Evolutionary conservation across 176 grass and related monocot genomes (phyloP).

Genomic region (Carex kokanica): DNA sequence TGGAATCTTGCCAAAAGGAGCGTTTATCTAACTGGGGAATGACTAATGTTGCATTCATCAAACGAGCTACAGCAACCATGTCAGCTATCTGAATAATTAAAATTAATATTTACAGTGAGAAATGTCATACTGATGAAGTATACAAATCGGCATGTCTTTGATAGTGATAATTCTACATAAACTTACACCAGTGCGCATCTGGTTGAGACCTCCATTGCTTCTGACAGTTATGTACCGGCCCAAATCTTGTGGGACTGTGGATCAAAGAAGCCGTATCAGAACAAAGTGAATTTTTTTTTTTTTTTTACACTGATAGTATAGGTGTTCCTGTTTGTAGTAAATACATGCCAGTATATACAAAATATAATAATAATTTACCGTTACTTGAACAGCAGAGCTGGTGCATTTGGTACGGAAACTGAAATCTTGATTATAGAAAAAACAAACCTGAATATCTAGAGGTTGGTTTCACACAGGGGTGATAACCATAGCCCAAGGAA

Average conservation of each 20-base stretch:
- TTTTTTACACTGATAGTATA: not conserved
- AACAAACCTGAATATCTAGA: conserved; percentile 62
- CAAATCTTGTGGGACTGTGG: conserved; percentile 44
- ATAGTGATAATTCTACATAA: conserved; percentile 5
- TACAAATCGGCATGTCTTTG: conserved; percentile 16
- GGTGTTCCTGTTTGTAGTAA: conserved; percentile 1
- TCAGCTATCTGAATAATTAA: conserved; percentile 65
- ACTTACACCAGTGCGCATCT: conserved; percentile 99
- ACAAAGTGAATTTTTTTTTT: not conserved
- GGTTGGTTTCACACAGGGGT: conserved; percentile 64
- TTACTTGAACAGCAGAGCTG: not conserved
- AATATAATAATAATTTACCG: not conserved
- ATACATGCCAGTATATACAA: not conserved
- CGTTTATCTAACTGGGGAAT: conserved; percentile 89
- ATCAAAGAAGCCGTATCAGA: conserved; percentile 23
- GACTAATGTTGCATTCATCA: conserved; percentile 93
- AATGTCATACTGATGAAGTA: not conserved
- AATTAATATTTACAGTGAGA: not conserved
- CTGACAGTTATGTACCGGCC: conserved; percentile 73
- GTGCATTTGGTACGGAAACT: not conserved
- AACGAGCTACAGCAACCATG: conserved; percentile 88
- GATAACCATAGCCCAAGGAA: conserved; percentile 55
- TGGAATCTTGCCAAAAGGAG: conserved; percentile 96
- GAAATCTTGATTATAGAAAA: not conserved
- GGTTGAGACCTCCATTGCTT: conserved; percentile 95